These are phyloP conservation scores for Mortierella sp. DNA, from an alignment of 371 early-diverging fungal species.

Conservation along the genomic window DNA sequence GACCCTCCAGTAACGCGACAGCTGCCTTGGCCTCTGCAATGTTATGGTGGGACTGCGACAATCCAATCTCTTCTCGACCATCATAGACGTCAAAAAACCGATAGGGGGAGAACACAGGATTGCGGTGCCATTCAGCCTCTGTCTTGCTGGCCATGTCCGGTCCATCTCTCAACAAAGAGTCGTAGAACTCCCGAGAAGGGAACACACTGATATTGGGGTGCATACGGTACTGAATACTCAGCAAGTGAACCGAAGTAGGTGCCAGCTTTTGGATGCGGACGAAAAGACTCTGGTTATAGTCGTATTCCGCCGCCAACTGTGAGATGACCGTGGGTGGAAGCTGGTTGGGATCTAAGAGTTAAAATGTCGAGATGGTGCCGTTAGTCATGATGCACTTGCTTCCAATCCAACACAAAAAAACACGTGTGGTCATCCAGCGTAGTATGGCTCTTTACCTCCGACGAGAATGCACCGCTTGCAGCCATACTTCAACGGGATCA, in stretches of 20 bases:
- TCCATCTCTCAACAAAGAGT: slow-evolving; percentile 82
- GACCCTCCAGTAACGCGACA: slow-evolving; percentile 74
- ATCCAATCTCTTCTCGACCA: slow-evolving; percentile 78
- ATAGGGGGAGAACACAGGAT: slow-evolving; percentile 80
- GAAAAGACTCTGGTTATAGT: slow-evolving; percentile 94
- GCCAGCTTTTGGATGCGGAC: slow-evolving; percentile 79
- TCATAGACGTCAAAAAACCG: slow-evolving; percentile 81
- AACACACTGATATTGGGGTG: slow-evolving; percentile 93
- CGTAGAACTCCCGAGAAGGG: slow-evolving; percentile 89
- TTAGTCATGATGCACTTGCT: background rate
- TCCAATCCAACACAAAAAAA: background rate
- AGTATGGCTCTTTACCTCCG: slow-evolving; percentile 72
- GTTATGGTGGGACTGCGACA: slow-evolving; percentile 86
- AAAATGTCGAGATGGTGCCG: background rate
- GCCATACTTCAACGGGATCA: slow-evolving; percentile 93
- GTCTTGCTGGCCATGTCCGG: slow-evolving; percentile 74
- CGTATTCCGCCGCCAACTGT: slow-evolving; percentile 73
- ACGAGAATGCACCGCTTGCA: slow-evolving; percentile 91
- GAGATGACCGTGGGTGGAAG: slow-evolving; percentile 96
- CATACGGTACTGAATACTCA: slow-evolving; percentile 98
- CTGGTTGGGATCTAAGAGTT: slow-evolving; percentile 90
- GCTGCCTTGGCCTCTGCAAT: slow-evolving; percentile 83
- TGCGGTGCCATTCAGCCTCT: slow-evolving; percentile 83
- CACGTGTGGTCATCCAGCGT: background rate
- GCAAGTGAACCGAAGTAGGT: slow-evolving; percentile 76